Evolutionary conservation across 768 basidiomycete species (phyloP), one percentile per base, ranked within the genome.

Genomic region (Psilocybe azurescens): DNA sequence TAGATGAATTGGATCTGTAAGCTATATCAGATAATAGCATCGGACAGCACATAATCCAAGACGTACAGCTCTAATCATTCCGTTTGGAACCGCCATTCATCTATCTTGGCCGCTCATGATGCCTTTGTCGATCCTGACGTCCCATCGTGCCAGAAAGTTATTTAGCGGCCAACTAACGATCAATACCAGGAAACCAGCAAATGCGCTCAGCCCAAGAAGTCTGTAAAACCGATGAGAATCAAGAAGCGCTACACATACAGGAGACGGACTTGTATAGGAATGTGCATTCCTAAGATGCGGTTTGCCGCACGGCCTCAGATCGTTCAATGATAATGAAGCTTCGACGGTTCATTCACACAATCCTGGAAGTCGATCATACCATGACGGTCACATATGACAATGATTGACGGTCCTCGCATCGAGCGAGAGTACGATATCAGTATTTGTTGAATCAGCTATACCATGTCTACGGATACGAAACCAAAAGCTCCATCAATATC

Each of bases 51-150:
- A n/a, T n/a, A n/a, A n/a, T n/a, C n/a, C n/a, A n/a, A n/a, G n/a
- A 74, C 81, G 48, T 66, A 86, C 87, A 3, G 88, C 86, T 24
- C 84, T 83, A 63, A 94, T 89, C 24, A 94, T 75, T 72, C 94
- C 93, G 62, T 87, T 92, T 64, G 94, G 72, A 4, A 92, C 86
- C 1, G 81, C 86, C 86, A 93, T 93, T 11, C 93, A 80, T 74
- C 86, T 88, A 69, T 95, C 93, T n/a, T 88, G 75, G 0, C 90
- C 88, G 24, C 80, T 79, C 20, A 84, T 70, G 1, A 85, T 71
- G 11, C 86, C 86, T 66, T 88, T 88, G 56, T 88, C 80, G 61
- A 89, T 87, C 28, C 83, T 74, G 44, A 89, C 79, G 60, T 84
- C 83, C 6, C 89, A 80, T 41, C 79, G 81, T 1, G 90, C 81